Base-by-base conservation (phyloP, 148 eudicot species). In the Arbutus unedo region DNA sequence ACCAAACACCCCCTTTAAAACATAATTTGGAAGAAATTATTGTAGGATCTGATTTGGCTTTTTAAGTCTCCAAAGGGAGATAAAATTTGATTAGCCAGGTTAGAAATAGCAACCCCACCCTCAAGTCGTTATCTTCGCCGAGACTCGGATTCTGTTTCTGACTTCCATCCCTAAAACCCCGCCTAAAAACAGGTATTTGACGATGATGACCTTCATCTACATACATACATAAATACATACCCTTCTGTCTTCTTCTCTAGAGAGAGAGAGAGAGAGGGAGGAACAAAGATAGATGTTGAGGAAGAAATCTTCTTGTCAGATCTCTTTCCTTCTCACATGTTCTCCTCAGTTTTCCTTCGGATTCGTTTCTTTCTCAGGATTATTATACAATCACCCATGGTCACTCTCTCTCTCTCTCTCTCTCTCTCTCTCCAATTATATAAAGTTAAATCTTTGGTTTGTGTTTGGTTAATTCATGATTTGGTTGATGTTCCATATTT, bases 161-260 rank as follows among this genome's bases (percentile, higher is more conserved):
- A 48, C 77, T 21, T 74, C 19, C n/a, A 49, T n/a, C 41, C 77
- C 77, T 48, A 19, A 48, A 48, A 47, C 38, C 55, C 77, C 55
- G 77, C 55, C 77, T 74, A n/a, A 49, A 74, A 74, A 49, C 25
- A n/a, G 38, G 55, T 41, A 41, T 72, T 18, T 72, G 76, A 68
- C 74, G 43, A 44, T 4, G 76, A 73, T 49, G 77, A 11, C 25
- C 18, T 21, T n/a, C 14, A 3, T 7, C 6, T 5, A 9, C 38
- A 74, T 21, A 45, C 11, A 25, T 25, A 62, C 21, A 62, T 21
- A 62, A 0, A 57, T 9, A 57, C 62, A 6, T 11, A 10, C 15
- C n/a, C 70, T 21, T 23, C 7, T 64, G 23, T 21, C 70, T 64
- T 64, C 31, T 64, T 64, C 70, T 21, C 23, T 15, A 16, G 62